Conservation (phyloP, 164 flowering plant genomes). For the Buxus sempervirens region DNA sequence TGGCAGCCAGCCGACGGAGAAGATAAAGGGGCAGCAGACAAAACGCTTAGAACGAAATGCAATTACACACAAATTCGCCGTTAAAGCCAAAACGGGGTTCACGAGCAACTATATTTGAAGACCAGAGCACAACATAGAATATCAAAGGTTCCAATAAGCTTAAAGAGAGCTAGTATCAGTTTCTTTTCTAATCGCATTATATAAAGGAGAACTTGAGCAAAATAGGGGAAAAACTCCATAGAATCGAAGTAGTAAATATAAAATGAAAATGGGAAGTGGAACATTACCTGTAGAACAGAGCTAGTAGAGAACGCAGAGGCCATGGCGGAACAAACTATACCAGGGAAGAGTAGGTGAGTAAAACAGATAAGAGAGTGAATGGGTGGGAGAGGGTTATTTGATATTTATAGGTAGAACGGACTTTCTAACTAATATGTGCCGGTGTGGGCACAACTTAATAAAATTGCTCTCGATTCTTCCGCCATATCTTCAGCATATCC, state of each 20-base stretch:
- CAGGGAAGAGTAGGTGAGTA: no score
- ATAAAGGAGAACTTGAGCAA: no score
- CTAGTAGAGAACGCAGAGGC: constrained; percentile 6
- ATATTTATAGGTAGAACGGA: neutral
- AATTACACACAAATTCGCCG: no score
- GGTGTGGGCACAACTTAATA: neutral
- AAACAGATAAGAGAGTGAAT: neutral
- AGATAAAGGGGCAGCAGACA: no score
- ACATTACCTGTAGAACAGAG: constrained; percentile 8
- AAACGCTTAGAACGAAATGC: no score
- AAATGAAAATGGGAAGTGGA: neutral
- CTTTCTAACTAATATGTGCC: neutral
- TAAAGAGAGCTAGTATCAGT: neutral
- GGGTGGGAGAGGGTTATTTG: neutral
- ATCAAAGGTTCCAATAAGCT: no score
- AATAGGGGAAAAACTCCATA: neutral
- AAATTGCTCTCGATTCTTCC: neutral
- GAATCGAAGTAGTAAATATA: neutral
- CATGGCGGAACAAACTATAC: neutral
- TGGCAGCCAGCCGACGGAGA: no score
- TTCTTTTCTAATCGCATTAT: neutral
- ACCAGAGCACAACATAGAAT: no score
- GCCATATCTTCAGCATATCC: constrained; percentile 6
- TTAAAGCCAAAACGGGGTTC: no score
- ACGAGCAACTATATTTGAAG: no score